Base-by-base conservation (phyloP, 208 protist species). In the Crithidia thermophila region DNA sequence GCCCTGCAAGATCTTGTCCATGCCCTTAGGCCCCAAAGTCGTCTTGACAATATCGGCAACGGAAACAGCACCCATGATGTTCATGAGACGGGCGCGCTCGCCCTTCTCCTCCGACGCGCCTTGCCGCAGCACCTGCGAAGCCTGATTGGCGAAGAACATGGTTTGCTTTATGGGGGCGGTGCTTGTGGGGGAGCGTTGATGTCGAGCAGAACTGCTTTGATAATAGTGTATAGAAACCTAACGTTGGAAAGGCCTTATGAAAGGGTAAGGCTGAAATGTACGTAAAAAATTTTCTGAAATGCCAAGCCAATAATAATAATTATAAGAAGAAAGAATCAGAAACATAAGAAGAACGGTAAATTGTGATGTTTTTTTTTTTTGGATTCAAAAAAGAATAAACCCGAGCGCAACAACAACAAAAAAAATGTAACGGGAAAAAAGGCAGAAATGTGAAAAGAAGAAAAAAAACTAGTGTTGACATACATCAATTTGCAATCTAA, bases 11-110 rank as follows among this genome's bases (percentile, higher is more conserved):
- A 98, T 97, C 75, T 98, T 98, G 72, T 98, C 96, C 98, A 99
- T 99, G 14, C 99, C 99, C 71, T 99, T 99, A 18, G 99, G 99
- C 34, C 99, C 99, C 16, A 99, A 85, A 3, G 99, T 99, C 3
- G 98, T 98, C 78, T 99, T 99, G 11, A 99, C 98, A 52, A 99
- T 91, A 73, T 99, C 99, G 31, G 97, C 93, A 23, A 96, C 87
- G 10, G 88, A 86, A 25, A 94, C 52, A n/a, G 90, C 88, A 67
- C 84, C 87, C 87, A 97, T 95, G 36, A 95, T 94, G 70, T 97
- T 95, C 82, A 94, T 93, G 23, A 98, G 77, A n/a, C 89, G 83
- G 8, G 93, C 94, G 36, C 92, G 83, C 76, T 98, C 92, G 34
- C 95, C 95, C 72, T 97, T 97, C 72, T 97, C 92, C 72, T 98